phyloP scores from a whole-genome alignment of 2,329 filamentous ascomycete genomes.

The Cercospora sojina region DNA sequence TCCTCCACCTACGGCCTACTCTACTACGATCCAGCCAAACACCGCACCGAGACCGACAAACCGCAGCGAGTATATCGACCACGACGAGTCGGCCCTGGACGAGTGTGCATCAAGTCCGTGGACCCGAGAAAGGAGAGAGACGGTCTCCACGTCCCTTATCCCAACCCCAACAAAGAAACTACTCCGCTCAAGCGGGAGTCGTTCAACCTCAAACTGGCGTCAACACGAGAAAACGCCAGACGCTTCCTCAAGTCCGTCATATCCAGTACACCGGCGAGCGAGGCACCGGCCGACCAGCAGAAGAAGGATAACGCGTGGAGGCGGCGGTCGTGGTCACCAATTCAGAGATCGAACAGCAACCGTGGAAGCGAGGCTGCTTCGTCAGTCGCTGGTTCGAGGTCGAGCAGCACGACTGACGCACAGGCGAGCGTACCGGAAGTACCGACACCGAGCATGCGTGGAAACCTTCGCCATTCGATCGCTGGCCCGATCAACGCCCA shows the following conservation, averaged over 20 bases:
- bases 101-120: slow-evolving; percentile 57
- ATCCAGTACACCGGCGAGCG: slow-evolving; percentile 19
- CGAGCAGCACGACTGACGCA: slow-evolving; percentile 13
- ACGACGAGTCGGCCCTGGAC: slow-evolving; percentile 56
- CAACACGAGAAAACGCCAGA: slow-evolving; percentile 50
- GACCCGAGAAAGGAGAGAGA: slow-evolving; percentile 44
- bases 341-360: slow-evolving; percentile 26
- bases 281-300: slow-evolving; percentile 10
- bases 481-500: slow-evolving; percentile 42
- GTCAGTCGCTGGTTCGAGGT: neutral
- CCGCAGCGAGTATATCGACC: slow-evolving; percentile 47
- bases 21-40: slow-evolving; percentile 28
- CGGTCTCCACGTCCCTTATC: slow-evolving; percentile 15
- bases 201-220: slow-evolving; percentile 50
- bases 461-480: slow-evolving; percentile 42
- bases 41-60: slow-evolving; percentile 25
- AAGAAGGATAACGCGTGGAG: slow-evolving; percentile 27
- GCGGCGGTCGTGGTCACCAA: slow-evolving; percentile 36
- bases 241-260: slow-evolving; percentile 51
- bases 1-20: slow-evolving; percentile 29
- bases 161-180: slow-evolving; percentile 17
- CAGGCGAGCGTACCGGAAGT: neutral
- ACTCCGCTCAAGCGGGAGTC: slow-evolving; percentile 22
- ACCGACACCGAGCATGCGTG: slow-evolving; percentile 38
- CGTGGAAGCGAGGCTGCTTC: slow-evolving; percentile 25